phyloP scores from a whole-genome alignment of 768 basidiomycete species.

The Lenzites betulinus region DNA sequence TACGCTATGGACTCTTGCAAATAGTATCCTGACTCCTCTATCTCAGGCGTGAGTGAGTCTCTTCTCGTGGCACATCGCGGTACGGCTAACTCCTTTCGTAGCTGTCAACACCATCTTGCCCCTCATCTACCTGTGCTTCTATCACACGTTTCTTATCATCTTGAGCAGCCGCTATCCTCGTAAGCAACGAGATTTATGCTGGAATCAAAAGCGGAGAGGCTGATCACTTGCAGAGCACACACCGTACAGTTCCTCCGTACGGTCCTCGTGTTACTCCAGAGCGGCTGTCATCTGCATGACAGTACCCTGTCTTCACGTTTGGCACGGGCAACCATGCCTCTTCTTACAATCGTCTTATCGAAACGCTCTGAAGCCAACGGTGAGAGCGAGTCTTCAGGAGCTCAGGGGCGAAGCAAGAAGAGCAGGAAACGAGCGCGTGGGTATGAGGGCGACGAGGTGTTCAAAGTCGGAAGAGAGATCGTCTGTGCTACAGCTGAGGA shows the following conservation, averaged over 20 bases:
- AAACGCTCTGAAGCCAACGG: constrained; percentile 37
- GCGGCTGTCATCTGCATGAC: constrained; percentile 51
- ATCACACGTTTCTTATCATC: constrained; percentile 53
- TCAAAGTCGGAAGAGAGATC: constrained; percentile 50
- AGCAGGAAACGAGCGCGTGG: constrained; percentile 69
- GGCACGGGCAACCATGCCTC: constrained; percentile 52
- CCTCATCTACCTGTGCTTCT: constrained; percentile 58
- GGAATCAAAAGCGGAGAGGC: neutral
- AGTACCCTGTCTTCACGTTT: constrained; percentile 52
- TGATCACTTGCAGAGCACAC: constrained; percentile 14
- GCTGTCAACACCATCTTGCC: constrained; percentile 54
- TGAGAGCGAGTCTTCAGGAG: constrained; percentile 21
- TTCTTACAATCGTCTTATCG: constrained; percentile 50
- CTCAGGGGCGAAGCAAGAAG: constrained; percentile 45
- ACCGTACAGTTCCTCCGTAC: constrained; percentile 46
- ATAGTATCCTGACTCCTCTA: constrained; percentile 51
- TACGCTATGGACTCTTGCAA: constrained; percentile 53
- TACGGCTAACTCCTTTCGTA: constrained; percentile 29
- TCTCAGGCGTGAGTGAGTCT: constrained; percentile 45
- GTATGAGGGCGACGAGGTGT: constrained; percentile 76
- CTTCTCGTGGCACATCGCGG: neutral
- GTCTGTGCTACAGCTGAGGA: constrained; percentile 54
- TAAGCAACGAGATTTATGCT: constrained; percentile 36
- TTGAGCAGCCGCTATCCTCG: constrained; percentile 58
- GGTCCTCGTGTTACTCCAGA: constrained; percentile 43